Percentiles rank a stretch among this genome's conserved stretches.
These are phyloP conservation scores for Brassica balearica DNA, from an alignment of 441 rosid genomes.

Conservation along the genomic window DNA sequence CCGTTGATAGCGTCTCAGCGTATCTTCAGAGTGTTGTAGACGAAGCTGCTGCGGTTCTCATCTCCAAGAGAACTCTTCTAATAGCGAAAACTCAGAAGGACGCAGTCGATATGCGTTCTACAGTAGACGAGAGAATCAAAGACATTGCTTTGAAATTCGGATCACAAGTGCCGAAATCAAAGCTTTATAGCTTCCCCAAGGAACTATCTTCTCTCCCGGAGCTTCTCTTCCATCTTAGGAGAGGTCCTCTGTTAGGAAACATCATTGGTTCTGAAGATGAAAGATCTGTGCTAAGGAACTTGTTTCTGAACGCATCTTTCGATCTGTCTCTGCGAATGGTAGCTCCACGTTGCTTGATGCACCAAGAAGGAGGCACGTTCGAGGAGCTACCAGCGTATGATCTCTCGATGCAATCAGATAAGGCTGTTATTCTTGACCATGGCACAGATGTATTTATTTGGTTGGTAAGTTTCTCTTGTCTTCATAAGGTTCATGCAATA, in stretches of 20 bases:
- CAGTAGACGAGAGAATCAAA: constrained; percentile 89
- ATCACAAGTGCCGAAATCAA: constrained; percentile 79
- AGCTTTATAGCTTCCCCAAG: constrained; percentile 81
- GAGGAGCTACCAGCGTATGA: constrained; percentile 94
- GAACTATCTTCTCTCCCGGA: constrained; percentile 82
- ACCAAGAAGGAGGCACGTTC: constrained; percentile 93
- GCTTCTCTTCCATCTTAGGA: constrained; percentile 86
- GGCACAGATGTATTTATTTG: constrained; percentile 98
- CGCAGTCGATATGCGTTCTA: constrained; percentile 74
- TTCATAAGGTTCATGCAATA: background rate
- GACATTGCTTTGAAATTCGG: constrained; percentile 87
- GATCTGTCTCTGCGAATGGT: constrained; percentile 95
- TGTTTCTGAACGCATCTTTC: constrained; percentile 89
- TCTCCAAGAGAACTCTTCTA: constrained; percentile 88
- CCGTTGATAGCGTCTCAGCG: constrained; percentile 85
- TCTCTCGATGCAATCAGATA: constrained; percentile 94
- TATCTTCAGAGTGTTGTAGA: constrained; percentile 83
- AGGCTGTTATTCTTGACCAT: constrained; percentile 96
- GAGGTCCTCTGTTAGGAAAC: constrained; percentile 92
- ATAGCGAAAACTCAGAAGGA: constrained; percentile 69
- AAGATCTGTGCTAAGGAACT: constrained; percentile 78
- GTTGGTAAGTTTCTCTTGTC: constrained; percentile 67
- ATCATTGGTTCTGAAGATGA: constrained; percentile 98
- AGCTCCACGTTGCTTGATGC: constrained; percentile 94
- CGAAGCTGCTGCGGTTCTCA: constrained; percentile 86